Evolutionary conservation across 2,329 filamentous ascomycete species (phyloP), one percentile per base, ranked within the genome.

Genomic region (Periconia sp.): DNA sequence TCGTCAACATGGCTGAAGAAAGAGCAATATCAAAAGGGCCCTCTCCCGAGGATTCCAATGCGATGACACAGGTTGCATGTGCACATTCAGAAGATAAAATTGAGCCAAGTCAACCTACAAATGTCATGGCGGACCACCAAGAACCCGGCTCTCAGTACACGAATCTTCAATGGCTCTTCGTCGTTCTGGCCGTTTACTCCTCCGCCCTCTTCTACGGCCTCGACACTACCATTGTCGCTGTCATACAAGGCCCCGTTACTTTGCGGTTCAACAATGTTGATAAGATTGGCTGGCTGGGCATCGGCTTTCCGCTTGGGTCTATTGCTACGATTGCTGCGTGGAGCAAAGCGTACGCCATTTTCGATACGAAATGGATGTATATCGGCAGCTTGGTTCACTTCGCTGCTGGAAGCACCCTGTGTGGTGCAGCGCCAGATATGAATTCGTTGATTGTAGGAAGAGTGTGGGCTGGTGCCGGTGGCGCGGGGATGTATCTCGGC

Each of bases 361-460:
- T 78, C 56, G 66, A 78, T 33, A 63, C 68, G 4, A 80, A 80
- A 52, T 74, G 64, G 65, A 43, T 75, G 12, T 71, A 65, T 31
- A 53, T 73, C 15, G 28, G 13, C 8, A 32, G 31, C 19, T 5
- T 51, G 2, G 23, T 67, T 8, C 36, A 65, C 10, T 70, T 72
- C 40, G 43, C 52, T 23, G 59, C 49, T n/a, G 69, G 63, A 4
- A 61, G 53, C 23, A 59, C 66, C 4, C 36, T 71, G 8, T 71
- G 68, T 42, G 67, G 63, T 17, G 61, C 43, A 16, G 63, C 66
- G 4, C 60, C 62, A 1, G 56, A 45, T 15, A 69, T 71, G 35
- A 45, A 57, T 18, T 49, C 55, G 3, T 30, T 66, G 13, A 66
- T 70, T 28, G 56, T 78, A 10, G 77, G 77, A 2, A 63, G 77